A percentile compares a stretch with the other conserved stretches of the same genome.
phyloP scores from a whole-genome alignment of 2,329 filamentous ascomycete genomes.

The Xylaria sp. region DNA sequence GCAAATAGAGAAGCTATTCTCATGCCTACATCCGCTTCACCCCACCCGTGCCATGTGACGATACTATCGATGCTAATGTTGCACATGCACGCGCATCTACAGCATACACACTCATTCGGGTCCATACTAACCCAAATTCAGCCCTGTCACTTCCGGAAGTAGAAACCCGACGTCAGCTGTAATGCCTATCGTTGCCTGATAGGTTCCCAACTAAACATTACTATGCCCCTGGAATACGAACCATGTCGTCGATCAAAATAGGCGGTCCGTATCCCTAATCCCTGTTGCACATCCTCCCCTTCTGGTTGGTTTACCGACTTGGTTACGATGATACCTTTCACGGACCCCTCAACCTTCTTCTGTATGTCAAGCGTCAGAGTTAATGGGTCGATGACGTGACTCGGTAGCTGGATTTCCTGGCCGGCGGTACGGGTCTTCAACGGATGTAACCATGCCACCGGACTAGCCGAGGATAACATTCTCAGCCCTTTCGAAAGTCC shows the following conservation, averaged over 20 bases:
- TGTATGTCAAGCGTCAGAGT: neutral
- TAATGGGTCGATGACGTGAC: neutral
- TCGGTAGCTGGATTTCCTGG: neutral
- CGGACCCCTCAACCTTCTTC: neutral
- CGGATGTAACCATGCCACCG: too few relatives aligned
- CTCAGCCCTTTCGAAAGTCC: neutral
- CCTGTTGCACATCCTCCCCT: neutral
- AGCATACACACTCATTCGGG: neutral
- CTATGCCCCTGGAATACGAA: neutral
- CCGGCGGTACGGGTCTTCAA: neutral
- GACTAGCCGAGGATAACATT: neutral
- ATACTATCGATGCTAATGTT: neutral
- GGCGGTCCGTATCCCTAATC: neutral
- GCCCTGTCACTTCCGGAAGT: neutral
- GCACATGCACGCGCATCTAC: neutral
- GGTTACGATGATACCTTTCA: neutral
- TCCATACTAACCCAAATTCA: neutral
- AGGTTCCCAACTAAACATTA: neutral
- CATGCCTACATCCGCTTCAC: neutral
- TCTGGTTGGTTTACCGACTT: neutral
- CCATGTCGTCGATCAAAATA: constrained; percentile 15
- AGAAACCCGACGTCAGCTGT: constrained; percentile 3
- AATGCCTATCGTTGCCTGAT: constrained; percentile 4
- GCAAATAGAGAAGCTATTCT: neutral
- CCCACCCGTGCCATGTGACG: neutral